phyloP scores from a whole-genome alignment of 2,329 filamentous ascomycete species.

The Ophiocordyceps camponoti-leonardi region DNA sequence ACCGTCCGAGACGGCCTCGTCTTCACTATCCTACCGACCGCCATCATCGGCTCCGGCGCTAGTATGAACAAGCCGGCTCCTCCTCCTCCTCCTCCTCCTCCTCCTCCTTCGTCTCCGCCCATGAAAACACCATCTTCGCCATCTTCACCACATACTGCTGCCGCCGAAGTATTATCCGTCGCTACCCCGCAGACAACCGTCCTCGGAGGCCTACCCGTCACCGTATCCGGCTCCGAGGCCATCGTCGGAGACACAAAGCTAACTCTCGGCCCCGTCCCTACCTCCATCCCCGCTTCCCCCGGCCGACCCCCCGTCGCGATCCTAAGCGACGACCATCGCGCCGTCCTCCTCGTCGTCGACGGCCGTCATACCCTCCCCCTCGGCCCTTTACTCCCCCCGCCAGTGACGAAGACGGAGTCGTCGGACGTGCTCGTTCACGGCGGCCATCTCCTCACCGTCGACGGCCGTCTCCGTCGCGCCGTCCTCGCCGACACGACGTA shows the following conservation, averaged over 20 bases:
- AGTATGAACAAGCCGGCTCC: constrained; percentile 22
- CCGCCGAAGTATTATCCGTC: constrained; percentile 12
- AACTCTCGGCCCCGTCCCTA: constrained; percentile 4
- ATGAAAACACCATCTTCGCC: not conserved
- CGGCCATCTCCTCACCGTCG: constrained; percentile 27
- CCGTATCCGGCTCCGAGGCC: constrained; percentile 21
- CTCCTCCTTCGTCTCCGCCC: not conserved
- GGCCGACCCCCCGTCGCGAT: not conserved
- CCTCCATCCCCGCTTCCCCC: not conserved
- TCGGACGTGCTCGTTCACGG: constrained; percentile 27
- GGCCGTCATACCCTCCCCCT: constrained; percentile 18
- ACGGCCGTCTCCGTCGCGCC: constrained; percentile 22
- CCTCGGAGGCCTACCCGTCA: constrained; percentile 22
- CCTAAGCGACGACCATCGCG: not conserved
- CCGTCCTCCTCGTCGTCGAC: constrained; percentile 7
- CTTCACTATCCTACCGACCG: constrained; percentile 30
- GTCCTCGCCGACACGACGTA: constrained; percentile 21
- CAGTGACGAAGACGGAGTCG: no score
- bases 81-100: constrained; percentile 5
- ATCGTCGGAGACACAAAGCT: constrained; percentile 25
- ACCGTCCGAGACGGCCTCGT: constrained; percentile 18
- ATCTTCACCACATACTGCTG: no score
- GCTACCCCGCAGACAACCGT: constrained; percentile 19
- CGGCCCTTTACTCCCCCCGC: constrained; percentile 6
- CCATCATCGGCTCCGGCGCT: constrained; percentile 25